Conservation (phyloP, 2,329 filamentous ascomycete species). For the Oidium heveae region DNA sequence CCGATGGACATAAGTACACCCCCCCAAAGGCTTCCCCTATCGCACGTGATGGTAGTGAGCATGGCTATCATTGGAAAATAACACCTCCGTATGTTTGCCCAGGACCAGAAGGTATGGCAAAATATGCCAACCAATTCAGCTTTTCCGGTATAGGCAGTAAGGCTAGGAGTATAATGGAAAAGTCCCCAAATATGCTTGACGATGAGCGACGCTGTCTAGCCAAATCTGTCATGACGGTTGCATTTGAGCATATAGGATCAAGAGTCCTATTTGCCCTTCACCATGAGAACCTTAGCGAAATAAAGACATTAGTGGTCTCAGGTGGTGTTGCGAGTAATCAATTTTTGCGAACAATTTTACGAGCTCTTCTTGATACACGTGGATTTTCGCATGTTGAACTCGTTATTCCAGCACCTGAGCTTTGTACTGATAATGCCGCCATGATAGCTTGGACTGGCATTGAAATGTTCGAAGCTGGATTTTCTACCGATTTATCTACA, state of each 20-base stretch:
- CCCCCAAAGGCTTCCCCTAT: conserved; percentile 25
- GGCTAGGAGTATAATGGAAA: conserved; percentile 29
- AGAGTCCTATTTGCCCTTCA: conserved; percentile 48
- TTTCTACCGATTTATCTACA: conserved; percentile 33
- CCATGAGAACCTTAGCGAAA: conserved; percentile 6
- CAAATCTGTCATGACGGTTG: conserved; percentile 46
- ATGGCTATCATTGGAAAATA: conserved; percentile 39
- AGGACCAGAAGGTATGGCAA: conserved; percentile 18
- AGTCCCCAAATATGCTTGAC: conserved; percentile 20
- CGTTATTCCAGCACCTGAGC: conserved; percentile 44
- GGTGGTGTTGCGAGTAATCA: conserved; percentile 76
- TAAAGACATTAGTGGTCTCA: conserved; percentile 50
- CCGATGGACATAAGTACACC: conserved; percentile 16
- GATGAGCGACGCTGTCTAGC: conserved; percentile 45
- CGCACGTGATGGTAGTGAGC: conserved; percentile 22
- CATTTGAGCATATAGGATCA: conserved; percentile 68
- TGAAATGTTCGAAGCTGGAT: conserved; percentile 74
- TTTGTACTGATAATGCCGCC: conserved; percentile 88
- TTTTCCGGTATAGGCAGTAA: conserved; percentile 49
- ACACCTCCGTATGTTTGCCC: conserved; percentile 35
- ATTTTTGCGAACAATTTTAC: conserved; percentile 46
- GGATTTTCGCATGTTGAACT: conserved; percentile 37
- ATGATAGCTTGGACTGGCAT: conserved; percentile 92
- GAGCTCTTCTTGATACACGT: conserved; percentile 31
- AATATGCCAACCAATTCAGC: conserved; percentile 26